Conservation (phyloP, 2,329 filamentous ascomycete genomes). For the Penicillium rolfsii region DNA sequence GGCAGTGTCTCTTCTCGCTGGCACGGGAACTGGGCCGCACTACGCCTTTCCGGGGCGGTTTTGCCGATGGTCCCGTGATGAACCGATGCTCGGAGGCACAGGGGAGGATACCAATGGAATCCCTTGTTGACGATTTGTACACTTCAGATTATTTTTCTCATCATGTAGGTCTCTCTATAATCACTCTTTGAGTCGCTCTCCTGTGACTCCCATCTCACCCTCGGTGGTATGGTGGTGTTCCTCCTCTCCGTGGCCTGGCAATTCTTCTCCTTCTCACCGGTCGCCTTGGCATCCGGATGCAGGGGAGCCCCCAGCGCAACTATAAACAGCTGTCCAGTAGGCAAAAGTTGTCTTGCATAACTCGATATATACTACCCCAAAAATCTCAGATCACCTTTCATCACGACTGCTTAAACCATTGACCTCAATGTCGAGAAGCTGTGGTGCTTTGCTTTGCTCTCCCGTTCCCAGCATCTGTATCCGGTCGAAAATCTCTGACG, state of each 20-base stretch:
- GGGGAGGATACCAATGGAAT: too few relatives aligned
- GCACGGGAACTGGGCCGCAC: constrained; percentile 38
- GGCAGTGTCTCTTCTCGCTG: neutral
- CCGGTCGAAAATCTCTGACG: constrained; percentile 33
- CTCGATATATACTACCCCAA: neutral
- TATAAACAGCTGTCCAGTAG: constrained; percentile 3
- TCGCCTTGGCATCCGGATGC: constrained; percentile 30
- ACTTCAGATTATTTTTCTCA: neutral
- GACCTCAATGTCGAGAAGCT: neutral
- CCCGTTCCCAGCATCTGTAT: neutral
- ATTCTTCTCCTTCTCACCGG: constrained; percentile 27
- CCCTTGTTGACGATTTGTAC: neutral
- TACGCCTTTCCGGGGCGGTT: constrained; percentile 49
- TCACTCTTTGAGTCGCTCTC: neutral
- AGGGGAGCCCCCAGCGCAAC: constrained; percentile 13
- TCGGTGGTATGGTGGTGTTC: constrained; percentile 8
- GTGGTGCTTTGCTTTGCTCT: constrained; percentile 2
- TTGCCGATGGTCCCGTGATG: constrained; percentile 50
- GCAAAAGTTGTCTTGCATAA: neutral
- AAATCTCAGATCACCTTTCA: neutral
- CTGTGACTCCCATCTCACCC: constrained; percentile 1
- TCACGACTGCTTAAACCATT: constrained; percentile 1
- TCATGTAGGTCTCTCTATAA: neutral
- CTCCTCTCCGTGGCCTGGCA: constrained; percentile 20
- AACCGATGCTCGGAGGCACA: constrained; percentile 32